Percentiles rank a stretch among this genome's conserved stretches.
phyloP scores from a whole-genome alignment of 2,329 filamentous ascomycete species.

The Claviceps fusiformis region DNA sequence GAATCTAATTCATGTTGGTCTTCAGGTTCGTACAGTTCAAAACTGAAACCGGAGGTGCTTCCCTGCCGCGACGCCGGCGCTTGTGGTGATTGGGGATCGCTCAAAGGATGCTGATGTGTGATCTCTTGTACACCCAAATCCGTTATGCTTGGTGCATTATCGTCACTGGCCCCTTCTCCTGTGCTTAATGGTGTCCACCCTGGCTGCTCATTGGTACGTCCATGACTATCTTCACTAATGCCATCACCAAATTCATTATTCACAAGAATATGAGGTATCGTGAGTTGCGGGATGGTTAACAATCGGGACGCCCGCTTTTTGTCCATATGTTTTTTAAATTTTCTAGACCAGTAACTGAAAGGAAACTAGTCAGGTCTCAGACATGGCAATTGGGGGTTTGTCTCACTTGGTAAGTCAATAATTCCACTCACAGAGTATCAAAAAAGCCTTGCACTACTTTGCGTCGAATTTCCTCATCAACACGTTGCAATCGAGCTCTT shows the following conservation, averaged over 20 bases:
- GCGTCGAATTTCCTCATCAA: slow-evolving; percentile 86
- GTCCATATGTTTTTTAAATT: slow-evolving; percentile 64
- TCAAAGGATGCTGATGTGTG: slow-evolving; percentile 34
- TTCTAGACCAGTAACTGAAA: slow-evolving; percentile 61
- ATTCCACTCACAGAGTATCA: slow-evolving; percentile 57
- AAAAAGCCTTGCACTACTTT: slow-evolving; percentile 91
- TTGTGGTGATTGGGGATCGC: slow-evolving; percentile 35
- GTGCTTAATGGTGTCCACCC: slow-evolving; percentile 7
- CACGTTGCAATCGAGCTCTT: slow-evolving; percentile 76
- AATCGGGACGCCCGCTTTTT: slow-evolving; percentile 63
- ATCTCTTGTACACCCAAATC: slow-evolving; percentile 26
- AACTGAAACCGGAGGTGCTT: slow-evolving; percentile 44
- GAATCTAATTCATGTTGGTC: slow-evolving; percentile 14
- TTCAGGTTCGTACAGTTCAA: slow-evolving; percentile 38
- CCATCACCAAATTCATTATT: slow-evolving; percentile 55
- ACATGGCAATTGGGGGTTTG: not conserved
- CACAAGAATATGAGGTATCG: slow-evolving; percentile 79
- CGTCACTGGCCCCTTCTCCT: slow-evolving; percentile 5
- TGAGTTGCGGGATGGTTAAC: slow-evolving; percentile 63
- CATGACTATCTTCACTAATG: slow-evolving; percentile 1
- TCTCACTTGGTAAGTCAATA: not conserved
- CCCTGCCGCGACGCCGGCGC: slow-evolving; percentile 26
- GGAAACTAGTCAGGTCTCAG: not conserved
- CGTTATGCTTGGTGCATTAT: slow-evolving; percentile 16
- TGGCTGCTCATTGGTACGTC: not conserved